Percentiles rank a stretch among this genome's conserved stretches.
phyloP scores from a whole-genome alignment of 768 basidiomycete species.

The Naganishia vishniacii region DNA sequence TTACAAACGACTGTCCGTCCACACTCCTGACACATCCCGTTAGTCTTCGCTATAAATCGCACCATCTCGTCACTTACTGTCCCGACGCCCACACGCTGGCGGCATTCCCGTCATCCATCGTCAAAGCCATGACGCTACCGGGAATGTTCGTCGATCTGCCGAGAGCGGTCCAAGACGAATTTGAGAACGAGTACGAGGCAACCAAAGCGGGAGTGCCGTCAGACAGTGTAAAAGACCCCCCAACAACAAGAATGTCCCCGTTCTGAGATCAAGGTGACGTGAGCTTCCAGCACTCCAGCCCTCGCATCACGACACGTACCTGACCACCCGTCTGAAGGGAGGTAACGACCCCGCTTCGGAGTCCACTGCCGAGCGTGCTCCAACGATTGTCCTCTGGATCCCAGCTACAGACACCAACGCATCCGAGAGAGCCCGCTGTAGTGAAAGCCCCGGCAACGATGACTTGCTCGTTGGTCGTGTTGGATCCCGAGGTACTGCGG shows the following conservation, averaged over 20 bases:
- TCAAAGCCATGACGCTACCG: slow-evolving; percentile 83
- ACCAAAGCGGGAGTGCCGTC: slow-evolving; percentile 66
- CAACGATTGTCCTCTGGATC: slow-evolving; percentile 67
- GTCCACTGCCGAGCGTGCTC: slow-evolving; percentile 70
- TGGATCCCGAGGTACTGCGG: neutral
- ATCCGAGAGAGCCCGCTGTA: slow-evolving; percentile 67
- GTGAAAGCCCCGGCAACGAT: slow-evolving; percentile 85
- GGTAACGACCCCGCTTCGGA: slow-evolving; percentile 73
- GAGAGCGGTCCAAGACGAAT: slow-evolving; percentile 64
- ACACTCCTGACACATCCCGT: too few species aligned
- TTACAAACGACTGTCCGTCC: slow-evolving; percentile 64
- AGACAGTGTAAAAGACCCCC: slow-evolving; percentile 67
- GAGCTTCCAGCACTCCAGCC: neutral
- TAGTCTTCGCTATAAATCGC: too few species aligned
- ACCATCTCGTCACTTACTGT: too few species aligned
- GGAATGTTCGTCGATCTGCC: slow-evolving; percentile 56
- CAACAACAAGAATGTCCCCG: slow-evolving; percentile 67
- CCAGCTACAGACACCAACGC: slow-evolving; percentile 72
- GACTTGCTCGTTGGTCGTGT: slow-evolving; percentile 43
- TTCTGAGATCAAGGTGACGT: neutral
- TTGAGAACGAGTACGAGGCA: slow-evolving; percentile 65
- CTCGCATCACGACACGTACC: neutral
- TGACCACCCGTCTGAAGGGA: slow-evolving; percentile 42
- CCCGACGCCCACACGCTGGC: slow-evolving; percentile 89
- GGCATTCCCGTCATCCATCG: slow-evolving; percentile 70